Evolutionary conservation across 371 early-diverging fungal genomes (phyloP), one percentile per base, ranked within the genome.

Genomic region (Neoconidiobolus thromboides): DNA sequence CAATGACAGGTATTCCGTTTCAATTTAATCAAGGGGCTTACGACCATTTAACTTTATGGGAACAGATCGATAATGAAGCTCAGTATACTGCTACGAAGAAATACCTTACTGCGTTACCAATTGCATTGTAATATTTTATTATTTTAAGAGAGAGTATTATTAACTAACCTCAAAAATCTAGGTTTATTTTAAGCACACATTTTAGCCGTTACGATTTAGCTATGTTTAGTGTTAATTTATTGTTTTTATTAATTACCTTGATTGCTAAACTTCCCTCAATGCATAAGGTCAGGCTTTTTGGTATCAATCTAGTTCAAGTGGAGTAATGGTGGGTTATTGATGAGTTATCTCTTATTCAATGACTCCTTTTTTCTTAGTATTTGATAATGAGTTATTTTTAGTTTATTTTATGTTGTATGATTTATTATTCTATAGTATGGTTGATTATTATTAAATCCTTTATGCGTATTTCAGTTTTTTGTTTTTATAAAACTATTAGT

Each of bases 81-180:
- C 93, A 94, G 65, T 95, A 93, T 68, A 95, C 97, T n/a, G 91
- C 95, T 2, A 85, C 96, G 40, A 87, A 92, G 63, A 96, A 96
- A 71, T 96, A 87, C 68, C 73, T 94, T 44, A 93, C 92, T 7
- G 85, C 86, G 6, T 79, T 92, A 36, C 97, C 97, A 5, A 90
- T 93, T 51, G 72, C 82, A 50, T 72, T 96, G 93, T 96, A 86
- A 79, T 88, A 72, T 15, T 5, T 43, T 43, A 14, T 39, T 10
- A 37, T 41, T 44, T 14, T 26, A 26, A 26, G 26, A 26, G 26
- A 26, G 26, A 26, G 26, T 26, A 26, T 26, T 26, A 26, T 26
- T 26, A 55, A 51, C 0, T 4, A 10, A 26, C 0, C 48, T 47
- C 48, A 55, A 15, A 44, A 61, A 26, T 55, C 43, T 76, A 95